Evolutionary conservation across 2,329 filamentous ascomycete genomes (phyloP), one percentile per base, ranked within the genome.

Genomic region (Xylariaceae sp.): DNA sequence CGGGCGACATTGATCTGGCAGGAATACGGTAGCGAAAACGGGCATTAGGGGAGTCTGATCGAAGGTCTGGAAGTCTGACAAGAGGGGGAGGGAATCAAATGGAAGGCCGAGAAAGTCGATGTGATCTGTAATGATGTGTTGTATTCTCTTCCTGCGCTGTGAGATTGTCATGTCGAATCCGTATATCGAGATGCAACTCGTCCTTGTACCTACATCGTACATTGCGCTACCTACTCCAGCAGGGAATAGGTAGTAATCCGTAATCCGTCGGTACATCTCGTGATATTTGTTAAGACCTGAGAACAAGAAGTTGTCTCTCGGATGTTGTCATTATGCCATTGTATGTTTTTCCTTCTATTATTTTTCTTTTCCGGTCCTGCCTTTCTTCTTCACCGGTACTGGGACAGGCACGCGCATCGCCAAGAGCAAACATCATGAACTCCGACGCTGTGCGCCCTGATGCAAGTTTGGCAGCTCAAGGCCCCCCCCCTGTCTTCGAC

Each of bases 381-480:
- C 10, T 23, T 42, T 53, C 9, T 44, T 53, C 54, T 13, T 56
- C 45, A 53, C 47, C 59, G 42, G 55, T 51, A 51, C 56, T 59
- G 56, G 61, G 56, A 52, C 51, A 61, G 62, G 55, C 48, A 52
- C 57, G 56, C 62, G 62, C 62, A 59, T 64, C 53, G 58, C 62
- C 57, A 60, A 57, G 60, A 60, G 62, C 64, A 66, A 67, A 65
- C 63, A 65, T 60, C 18, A 62, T 62, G 59, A 62, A 62, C 57
- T 64, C 68, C 64, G 65, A 68, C 60, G 67, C 57, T 56, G 68
- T 69, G 67, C 56, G 53, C 60, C 68, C 44, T 64, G 60, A 66
- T 70, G 67, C 67, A 65, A 65, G 67, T 70, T 69, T 70, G 68
- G 64, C 68, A 70, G 67, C 62, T 67, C 53, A 50, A 58, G 55